phyloP scores from a whole-genome alignment of 176 grass and related monocot genomes.

The Puccinellia tenuiflora region DNA sequence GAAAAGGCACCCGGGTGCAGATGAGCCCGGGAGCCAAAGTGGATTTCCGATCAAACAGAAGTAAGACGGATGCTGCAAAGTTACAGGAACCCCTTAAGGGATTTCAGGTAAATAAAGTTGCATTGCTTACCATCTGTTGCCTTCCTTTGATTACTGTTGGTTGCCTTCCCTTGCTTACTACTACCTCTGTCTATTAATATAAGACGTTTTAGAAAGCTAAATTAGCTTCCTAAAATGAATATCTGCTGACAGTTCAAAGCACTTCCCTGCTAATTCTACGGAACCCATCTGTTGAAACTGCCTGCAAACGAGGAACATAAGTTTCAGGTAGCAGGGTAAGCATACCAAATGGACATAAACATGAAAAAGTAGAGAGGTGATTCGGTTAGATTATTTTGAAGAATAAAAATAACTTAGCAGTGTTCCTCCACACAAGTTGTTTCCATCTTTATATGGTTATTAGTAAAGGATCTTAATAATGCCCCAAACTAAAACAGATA shows the following conservation, averaged over 20 bases:
- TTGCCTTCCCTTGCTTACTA: conserved; percentile 22
- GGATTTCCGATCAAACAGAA: conserved; percentile 12
- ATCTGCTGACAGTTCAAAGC: conserved; percentile 6
- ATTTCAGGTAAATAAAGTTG: not conserved
- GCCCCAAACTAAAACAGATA: not conserved
- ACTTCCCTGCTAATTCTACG: conserved; percentile 26
- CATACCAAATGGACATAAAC: not conserved
- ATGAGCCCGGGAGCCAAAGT: too few relatives aligned
- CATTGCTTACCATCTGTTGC: not conserved
- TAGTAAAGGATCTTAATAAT: not conserved
- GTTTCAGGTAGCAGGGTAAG: not conserved
- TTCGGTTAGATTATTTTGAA: not conserved
- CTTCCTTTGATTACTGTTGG: conserved; percentile 15
- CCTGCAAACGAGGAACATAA: conserved; percentile 42
- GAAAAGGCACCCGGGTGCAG: too few relatives aligned
- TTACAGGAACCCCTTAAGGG: not conserved
- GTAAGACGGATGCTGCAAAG: not conserved
- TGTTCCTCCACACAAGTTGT: not conserved
- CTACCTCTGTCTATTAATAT: too few relatives aligned
- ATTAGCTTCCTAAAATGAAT: too few relatives aligned
- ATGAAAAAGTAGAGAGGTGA: not conserved
- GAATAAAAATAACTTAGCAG: not conserved
- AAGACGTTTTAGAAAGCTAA: too few relatives aligned
- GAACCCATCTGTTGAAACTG: conserved; percentile 50
- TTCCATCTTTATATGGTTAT: not conserved